Percentiles rank a stretch among this genome's conserved stretches.
Conservation (phyloP, 148 eudicot species). For the Salicornia ramosissima region DNA sequence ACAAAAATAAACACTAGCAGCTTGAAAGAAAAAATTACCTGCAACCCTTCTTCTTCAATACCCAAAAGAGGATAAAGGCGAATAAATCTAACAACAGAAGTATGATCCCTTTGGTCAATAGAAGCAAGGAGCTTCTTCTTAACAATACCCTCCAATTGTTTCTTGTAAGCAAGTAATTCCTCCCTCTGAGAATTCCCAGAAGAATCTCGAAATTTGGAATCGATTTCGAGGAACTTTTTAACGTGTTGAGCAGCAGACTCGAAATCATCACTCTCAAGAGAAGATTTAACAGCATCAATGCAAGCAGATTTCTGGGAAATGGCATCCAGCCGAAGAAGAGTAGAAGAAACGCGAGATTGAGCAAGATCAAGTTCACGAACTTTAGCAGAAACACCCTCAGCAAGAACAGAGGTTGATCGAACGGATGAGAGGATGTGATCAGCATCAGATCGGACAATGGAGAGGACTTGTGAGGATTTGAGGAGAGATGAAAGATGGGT, state of each 20-base stretch:
- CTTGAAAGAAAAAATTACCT: constrained; percentile 57
- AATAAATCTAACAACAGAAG: constrained; percentile 50
- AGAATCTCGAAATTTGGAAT: constrained; percentile 42
- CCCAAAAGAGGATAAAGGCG: constrained; percentile 60
- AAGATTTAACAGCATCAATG: constrained; percentile 55
- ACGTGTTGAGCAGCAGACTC: constrained; percentile 60
- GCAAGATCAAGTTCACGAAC: constrained; percentile 91
- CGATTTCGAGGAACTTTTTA: constrained; percentile 64
- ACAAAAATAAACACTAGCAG: too few species aligned
- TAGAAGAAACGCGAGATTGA: constrained; percentile 68
- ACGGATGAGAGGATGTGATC: constrained; percentile 65
- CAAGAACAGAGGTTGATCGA: constrained; percentile 56
- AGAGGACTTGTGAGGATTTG: constrained; percentile 49
- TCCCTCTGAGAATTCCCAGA: constrained; percentile 58
- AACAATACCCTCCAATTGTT: constrained; percentile 57
- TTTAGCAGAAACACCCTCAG: constrained; percentile 70
- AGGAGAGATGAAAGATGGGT: constrained; percentile 59
- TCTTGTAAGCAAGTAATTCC: constrained; percentile 58
- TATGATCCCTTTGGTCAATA: constrained; percentile 72
- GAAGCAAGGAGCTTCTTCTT: constrained; percentile 49
- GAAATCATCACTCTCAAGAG: constrained; percentile 45
- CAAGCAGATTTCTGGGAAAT: constrained; percentile 55
- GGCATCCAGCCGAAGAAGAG: constrained; percentile 70
- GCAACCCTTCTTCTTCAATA: constrained; percentile 84
- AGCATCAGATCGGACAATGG: constrained; percentile 56